Percentiles rank a stretch among this genome's conserved stretches.
phyloP scores from a whole-genome alignment of 495 filamentous ascomycete genomes.

The Penicillium desertorum region DNA sequence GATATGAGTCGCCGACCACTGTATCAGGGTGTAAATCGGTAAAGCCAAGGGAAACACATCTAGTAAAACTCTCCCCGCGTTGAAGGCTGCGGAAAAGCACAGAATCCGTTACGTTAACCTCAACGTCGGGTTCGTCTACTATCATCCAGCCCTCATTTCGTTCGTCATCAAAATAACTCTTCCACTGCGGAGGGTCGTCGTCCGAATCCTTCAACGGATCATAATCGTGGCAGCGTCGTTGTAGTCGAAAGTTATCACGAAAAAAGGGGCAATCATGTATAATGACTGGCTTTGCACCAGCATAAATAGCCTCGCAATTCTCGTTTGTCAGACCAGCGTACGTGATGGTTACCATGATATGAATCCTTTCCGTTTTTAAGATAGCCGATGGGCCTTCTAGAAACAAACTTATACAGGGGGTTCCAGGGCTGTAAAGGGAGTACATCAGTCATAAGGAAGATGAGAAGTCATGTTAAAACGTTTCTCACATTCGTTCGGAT shows the following conservation, averaged over 20 bases:
- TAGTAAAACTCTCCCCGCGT: slow-evolving; percentile 7
- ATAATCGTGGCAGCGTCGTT: not conserved
- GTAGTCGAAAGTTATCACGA: not conserved
- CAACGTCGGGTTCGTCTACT: slow-evolving; percentile 9
- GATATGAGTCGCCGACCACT: not conserved
- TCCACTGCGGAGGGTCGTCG: not conserved
- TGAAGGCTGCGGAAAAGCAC: not conserved
- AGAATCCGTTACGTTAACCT: slow-evolving; percentile 9
- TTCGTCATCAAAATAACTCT: slow-evolving; percentile 7
- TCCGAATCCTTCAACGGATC: not conserved
- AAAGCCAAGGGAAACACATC: not conserved
- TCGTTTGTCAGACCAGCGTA: slow-evolving; percentile 4
- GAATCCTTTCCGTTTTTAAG: not conserved
- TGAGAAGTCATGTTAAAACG: not conserved
- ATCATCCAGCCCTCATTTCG: not conserved
- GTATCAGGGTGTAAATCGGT: not conserved
- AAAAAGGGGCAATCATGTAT: not conserved
- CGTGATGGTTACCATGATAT: not conserved
- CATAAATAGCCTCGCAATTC: not conserved
- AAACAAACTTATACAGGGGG: slow-evolving; percentile 8
- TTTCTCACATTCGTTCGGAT: slow-evolving; percentile 11
- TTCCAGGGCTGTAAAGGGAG: slow-evolving; percentile 6
- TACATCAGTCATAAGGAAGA: slow-evolving; percentile 4
- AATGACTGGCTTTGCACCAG: not conserved
- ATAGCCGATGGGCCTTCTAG: slow-evolving; percentile 8